Base-by-base conservation (phyloP, 805 yeast genomes). In the Dipodascopsis tothii region DNA sequence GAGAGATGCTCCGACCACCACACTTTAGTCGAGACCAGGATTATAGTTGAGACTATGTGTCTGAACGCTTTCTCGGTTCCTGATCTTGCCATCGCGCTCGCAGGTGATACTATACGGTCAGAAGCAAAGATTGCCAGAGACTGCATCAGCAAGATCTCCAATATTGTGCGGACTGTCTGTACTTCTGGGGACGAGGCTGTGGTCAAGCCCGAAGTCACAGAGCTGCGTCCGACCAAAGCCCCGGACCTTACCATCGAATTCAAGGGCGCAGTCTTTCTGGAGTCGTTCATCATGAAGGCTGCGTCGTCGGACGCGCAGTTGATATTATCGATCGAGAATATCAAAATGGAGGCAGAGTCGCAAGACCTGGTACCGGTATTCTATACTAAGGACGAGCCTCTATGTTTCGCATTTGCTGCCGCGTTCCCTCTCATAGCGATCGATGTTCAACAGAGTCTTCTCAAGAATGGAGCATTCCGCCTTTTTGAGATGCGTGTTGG, bases 31-130 rank as follows among this genome's bases (percentile, higher is more conserved):
- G 43, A 36, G 23, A 11, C 46, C 2, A 32, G 47, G 6, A 30
- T 49, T 30, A 40, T 40, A 28, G 38, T 46, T 18, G 39, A 47
- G 30, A 37, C 45, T 4, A 40, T 43, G 21, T 33, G 37, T 23
- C 39, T 49, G 21, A 46, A 49, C 27, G 53, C 51, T 9, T 45
- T 46, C 5, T 49, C 53, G 17, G 40, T 49, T 19, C 53, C 53
- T 4, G 45, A 46, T 5, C 40, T 49, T 17, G 50, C 53, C 1
- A 41, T 44, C 36, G 53, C 46, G 3, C 38, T 49, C 18, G 41
- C 53, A 4, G 53, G 53, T 9, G 53, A 47, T 19, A 44, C 47
- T 6, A 45, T 49, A 11, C 41, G 42, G 21, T 25, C 48, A 5
- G 53, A 49, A 23, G 30, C 47, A 6, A 18, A 36, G 25, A 17